Evolutionary conservation across 805 yeast species (phyloP).

Genomic region (Jamesozyma spencerorum): DNA sequence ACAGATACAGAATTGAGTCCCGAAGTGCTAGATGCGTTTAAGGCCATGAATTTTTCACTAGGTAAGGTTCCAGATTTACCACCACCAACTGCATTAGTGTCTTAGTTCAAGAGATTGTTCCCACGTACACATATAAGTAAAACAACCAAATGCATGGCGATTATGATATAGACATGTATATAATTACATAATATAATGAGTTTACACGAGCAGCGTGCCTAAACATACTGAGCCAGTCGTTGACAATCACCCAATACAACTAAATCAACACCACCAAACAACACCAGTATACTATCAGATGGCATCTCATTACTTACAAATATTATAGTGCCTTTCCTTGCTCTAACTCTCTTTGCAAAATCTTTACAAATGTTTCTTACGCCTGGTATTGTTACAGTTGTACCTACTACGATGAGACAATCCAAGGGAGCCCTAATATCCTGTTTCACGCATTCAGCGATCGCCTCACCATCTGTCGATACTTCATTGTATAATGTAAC

Average conservation of each 20-base stretch:
- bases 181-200: conserved; percentile 9
- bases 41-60: conserved; percentile 38
- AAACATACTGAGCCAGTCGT: conserved; percentile 30
- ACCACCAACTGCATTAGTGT: conserved; percentile 46
- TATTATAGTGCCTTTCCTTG: conserved; percentile 44
- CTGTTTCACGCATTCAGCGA: conserved; percentile 61
- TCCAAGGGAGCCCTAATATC: conserved; percentile 63
- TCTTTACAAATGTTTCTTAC: conserved; percentile 54
- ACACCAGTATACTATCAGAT: conserved; percentile 36
- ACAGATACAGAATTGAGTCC: conserved; percentile 40
- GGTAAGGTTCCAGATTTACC: conserved; percentile 66
- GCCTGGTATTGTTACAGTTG: conserved; percentile 74
- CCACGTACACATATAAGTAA: too few relatives aligned
- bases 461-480: conserved; percentile 60
- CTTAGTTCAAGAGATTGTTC: too few relatives aligned
- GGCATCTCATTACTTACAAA: conserved; percentile 57
- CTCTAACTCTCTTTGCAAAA: conserved; percentile 47
- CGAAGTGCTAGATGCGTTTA: conserved; percentile 39
- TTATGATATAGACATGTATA: too few relatives aligned
- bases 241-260: conserved; percentile 62
- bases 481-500: conserved; percentile 60
- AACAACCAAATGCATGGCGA: too few relatives aligned
- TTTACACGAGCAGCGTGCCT: too few relatives aligned
- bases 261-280: conserved; percentile 43
- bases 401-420: conserved; percentile 73